Evolutionary conservation across 331 rosid species (phyloP).

Genomic region (Cydonia oblonga): DNA sequence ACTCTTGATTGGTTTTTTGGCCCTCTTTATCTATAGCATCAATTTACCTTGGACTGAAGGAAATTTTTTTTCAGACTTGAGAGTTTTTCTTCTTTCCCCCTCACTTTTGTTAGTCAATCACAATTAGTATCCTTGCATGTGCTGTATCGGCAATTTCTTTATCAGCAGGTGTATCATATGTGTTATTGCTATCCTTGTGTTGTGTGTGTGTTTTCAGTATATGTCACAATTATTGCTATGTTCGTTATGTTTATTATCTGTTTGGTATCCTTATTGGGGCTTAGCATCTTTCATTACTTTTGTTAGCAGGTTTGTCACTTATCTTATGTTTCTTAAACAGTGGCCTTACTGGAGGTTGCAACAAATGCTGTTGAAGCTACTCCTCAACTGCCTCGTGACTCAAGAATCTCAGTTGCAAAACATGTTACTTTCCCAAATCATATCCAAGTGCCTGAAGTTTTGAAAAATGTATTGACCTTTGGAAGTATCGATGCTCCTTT

Average conservation of each 20-base stretch:
- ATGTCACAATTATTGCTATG: background rate
- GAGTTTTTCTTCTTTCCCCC: background rate
- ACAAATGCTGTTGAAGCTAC: slow-evolving; percentile 23
- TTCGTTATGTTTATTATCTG: background rate
- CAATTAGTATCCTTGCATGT: background rate
- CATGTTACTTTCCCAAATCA: slow-evolving; percentile 71
- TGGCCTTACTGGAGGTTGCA: slow-evolving; percentile 29
- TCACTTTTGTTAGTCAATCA: background rate
- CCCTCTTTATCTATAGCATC: background rate
- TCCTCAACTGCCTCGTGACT: slow-evolving; percentile 28
- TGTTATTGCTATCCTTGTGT: background rate
- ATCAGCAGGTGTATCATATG: background rate
- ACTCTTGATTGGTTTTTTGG: background rate
- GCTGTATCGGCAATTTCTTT: background rate
- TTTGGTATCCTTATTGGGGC: background rate
- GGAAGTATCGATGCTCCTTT: slow-evolving; percentile 55
- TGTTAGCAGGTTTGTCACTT: background rate
- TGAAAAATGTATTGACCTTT: slow-evolving; percentile 64
- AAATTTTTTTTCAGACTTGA: background rate
- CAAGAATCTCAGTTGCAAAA: slow-evolving; percentile 20
- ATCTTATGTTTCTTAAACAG: slow-evolving; percentile 32
- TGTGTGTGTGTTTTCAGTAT: too few relatives aligned
- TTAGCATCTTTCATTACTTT: background rate
- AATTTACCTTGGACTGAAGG: background rate
- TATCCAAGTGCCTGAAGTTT: slow-evolving; percentile 61